Evolutionary conservation across 108 stramenopile genomes (phyloP).

Genomic region (Craspedostauros australis): DNA sequence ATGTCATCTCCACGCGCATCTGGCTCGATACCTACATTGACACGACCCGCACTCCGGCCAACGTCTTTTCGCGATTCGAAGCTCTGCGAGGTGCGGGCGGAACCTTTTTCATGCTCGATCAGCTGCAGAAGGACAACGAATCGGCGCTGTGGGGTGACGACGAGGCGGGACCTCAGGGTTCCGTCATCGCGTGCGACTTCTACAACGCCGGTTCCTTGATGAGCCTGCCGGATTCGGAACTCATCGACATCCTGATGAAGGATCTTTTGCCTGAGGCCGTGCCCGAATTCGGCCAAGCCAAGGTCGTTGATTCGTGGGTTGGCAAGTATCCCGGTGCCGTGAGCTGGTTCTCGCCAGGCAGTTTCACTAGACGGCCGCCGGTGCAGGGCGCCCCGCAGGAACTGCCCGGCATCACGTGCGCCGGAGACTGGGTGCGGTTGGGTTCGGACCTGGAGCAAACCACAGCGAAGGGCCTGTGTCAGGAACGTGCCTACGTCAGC

Average conservation of each 20-base stretch:
- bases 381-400: slow-evolving; percentile 56
- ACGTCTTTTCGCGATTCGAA: slow-evolving; percentile 88
- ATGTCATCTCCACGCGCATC: slow-evolving; percentile 76
- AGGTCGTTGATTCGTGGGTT: slow-evolving; percentile 85
- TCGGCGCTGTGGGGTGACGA: slow-evolving; percentile 69
- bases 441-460: slow-evolving; percentile 90
- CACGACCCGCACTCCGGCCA: slow-evolving; percentile 84
- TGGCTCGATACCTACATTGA: slow-evolving; percentile 81
- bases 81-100: slow-evolving; percentile 82
- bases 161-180: slow-evolving; percentile 41
- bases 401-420: slow-evolving; percentile 68
- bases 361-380: slow-evolving; percentile 69
- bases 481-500: slow-evolving; percentile 87
- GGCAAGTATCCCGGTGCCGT: slow-evolving; percentile 81
- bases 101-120: slow-evolving; percentile 93
- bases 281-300: slow-evolving; percentile 66
- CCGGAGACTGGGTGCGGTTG: slow-evolving; percentile 92
- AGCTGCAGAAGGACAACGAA: slow-evolving; percentile 65
- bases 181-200: slow-evolving; percentile 88
- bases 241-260: slow-evolving; percentile 67
- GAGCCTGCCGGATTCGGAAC: slow-evolving; percentile 73
- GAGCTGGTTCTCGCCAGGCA: slow-evolving; percentile 86
- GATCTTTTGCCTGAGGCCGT: slow-evolving; percentile 78
- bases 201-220: slow-evolving; percentile 87
- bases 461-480: slow-evolving; percentile 90